Conservation (phyloP, 192 early-diverging fungal genomes). For the Umbelopsis isabellina region DNA sequence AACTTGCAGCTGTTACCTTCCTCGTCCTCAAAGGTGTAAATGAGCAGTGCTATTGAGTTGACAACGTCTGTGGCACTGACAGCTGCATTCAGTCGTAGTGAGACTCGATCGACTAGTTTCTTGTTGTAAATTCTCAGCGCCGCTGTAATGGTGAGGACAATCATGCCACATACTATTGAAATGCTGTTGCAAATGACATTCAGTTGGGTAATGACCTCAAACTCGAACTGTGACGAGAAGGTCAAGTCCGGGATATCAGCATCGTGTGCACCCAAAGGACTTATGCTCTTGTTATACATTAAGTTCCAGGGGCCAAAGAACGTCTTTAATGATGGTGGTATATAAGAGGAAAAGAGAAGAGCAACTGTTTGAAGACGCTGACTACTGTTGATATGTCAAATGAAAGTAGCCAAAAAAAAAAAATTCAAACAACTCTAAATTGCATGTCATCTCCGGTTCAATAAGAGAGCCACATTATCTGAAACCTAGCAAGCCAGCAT, state of each 20-base stretch:
- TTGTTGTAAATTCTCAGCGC: constrained; percentile 24
- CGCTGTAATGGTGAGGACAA: constrained; percentile 3
- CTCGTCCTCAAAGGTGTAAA: constrained; percentile 14
- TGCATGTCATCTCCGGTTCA: no score
- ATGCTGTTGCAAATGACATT: constrained; percentile 1
- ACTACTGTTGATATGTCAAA: no score
- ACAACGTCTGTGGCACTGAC: constrained; percentile 22
- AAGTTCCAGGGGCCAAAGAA: background rate
- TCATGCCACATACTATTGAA: constrained; percentile 6
- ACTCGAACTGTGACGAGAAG: background rate
- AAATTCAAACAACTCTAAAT: no score
- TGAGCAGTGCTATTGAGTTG: constrained; percentile 13
- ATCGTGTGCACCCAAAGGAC: background rate
- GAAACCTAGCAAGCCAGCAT: no score
- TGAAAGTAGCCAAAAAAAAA: no score
- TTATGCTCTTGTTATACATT: background rate
- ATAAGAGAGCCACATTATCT: no score
- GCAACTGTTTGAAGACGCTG: background rate
- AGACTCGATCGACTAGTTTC: constrained; percentile 26
- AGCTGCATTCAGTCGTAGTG: constrained; percentile 25
- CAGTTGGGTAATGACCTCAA: background rate
- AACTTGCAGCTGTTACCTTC: background rate
- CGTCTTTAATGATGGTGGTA: no score
- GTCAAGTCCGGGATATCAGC: background rate
- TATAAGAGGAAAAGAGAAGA: no score